Conservation (phyloP, 306 rosid genomes). For the Hippophae rhamnoides region DNA sequence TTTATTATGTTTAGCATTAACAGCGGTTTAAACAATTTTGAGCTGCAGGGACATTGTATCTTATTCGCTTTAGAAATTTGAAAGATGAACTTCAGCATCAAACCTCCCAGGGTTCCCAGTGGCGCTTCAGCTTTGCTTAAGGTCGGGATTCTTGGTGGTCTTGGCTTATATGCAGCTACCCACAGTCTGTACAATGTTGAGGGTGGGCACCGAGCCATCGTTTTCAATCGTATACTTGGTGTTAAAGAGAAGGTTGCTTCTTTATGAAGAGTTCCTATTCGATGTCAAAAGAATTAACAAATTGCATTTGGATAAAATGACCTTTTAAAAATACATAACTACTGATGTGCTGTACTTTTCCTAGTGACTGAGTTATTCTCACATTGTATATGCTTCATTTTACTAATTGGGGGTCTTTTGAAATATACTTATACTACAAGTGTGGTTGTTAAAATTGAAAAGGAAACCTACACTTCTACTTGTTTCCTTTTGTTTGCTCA, state of each 20-base stretch:
- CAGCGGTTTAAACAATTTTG: no score
- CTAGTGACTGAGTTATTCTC: no score
- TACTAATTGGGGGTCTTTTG: not conserved
- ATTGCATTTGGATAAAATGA: not conserved
- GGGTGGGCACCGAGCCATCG: conserved; percentile 78
- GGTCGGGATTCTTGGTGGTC: conserved; percentile 45
- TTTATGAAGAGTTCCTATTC: conserved; percentile 3
- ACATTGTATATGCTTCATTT: not conserved
- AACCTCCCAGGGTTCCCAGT: conserved; percentile 42
- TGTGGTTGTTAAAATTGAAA: not conserved
- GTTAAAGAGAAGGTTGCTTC: conserved; percentile 64
- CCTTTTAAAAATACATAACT: no score
- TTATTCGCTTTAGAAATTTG: not conserved
- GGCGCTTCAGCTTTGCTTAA: conserved; percentile 42
- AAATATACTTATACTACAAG: not conserved
- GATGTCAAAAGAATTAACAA: not conserved
- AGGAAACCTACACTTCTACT: not conserved
- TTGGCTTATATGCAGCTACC: conserved; percentile 53
- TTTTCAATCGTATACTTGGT: conserved; percentile 69
- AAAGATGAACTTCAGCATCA: conserved; percentile 33
- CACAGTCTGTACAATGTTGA: conserved; percentile 86
- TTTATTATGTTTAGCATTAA: no score
- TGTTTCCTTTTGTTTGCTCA: not conserved
- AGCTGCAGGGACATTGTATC: no score
- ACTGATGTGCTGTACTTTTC: not conserved